Evolutionary conservation across 345 rosid species (phyloP), one percentile per base, ranked within the genome.

Genomic region (Eucalyptus viminalis): DNA sequence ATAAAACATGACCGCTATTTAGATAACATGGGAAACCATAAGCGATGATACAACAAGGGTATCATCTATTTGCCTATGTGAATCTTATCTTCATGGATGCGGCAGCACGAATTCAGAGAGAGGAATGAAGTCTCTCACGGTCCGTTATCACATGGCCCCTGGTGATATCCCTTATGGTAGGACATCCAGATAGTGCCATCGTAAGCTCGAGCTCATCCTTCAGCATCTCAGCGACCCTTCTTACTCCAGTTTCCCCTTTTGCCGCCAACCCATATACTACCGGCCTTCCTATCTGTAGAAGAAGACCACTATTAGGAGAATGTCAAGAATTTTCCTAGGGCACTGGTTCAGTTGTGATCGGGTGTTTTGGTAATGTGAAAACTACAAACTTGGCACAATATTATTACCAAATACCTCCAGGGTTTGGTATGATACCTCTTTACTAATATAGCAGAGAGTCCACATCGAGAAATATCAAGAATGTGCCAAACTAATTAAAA

Each of bases 261-360:
- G 96, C 97, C 58, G 99, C 98, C 34, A 97, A 89, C 27, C 98
- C 98, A 90, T 87, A 96, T 1, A 95, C 62, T 5, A 95, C 93
- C 6, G 99, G 99, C 92, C 99, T 96, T 86, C 99, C 99, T 80
- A 97, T 91, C 98, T 97, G 97, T 92, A 93, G 40, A 56, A 67
- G 67, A 43, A 83, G 37, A 31, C 16, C 43, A 89, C 89, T 62
- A 87, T n/a, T 5, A 7, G 16, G 56, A 34, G 56, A 67, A 76
- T 19, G 62, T 31, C 8, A 47, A 44, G 11, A 60, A 85, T 27
- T 11, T 27, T 43, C 43, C 37, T 31, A 45, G n/a, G 45, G 43
- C 16, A 65, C 14, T 21, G 7, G 37, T 54, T 31, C 14, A 14
- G 40, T 19, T 15, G 86, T 69, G 80, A 69, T 69, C 13, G 6